Percentiles rank a stretch among this genome's conserved stretches.
Evolutionary conservation across 2,329 filamentous ascomycete species (phyloP).

Genomic region (Periconia sp.): DNA sequence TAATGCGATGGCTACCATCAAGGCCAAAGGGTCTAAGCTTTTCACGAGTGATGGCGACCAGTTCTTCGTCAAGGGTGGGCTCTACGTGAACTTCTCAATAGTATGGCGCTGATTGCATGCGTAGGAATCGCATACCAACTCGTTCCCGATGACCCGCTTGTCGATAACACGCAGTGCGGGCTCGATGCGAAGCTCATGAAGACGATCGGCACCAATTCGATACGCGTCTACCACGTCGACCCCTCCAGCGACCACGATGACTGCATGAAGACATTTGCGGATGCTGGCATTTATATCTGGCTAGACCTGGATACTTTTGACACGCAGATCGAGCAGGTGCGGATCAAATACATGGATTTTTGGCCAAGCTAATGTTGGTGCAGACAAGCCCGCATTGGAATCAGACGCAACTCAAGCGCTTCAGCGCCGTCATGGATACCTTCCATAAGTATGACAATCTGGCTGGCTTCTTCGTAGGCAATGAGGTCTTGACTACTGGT

Average conservation of each 20-base stretch:
- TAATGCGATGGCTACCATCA: slow-evolving; percentile 61
- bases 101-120: slow-evolving; percentile 14
- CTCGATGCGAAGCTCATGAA: slow-evolving; percentile 80
- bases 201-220: slow-evolving; percentile 79
- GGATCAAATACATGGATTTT: slow-evolving; percentile 21
- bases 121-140: slow-evolving; percentile 75
- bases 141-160: slow-evolving; percentile 73
- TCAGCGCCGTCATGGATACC: slow-evolving; percentile 74
- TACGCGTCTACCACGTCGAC: slow-evolving; percentile 89
- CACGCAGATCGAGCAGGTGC: slow-evolving; percentile 70
- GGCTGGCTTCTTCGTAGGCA: slow-evolving; percentile 85
- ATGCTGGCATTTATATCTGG: slow-evolving; percentile 83
- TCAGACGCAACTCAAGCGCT: slow-evolving; percentile 70
- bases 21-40: slow-evolving; percentile 79
- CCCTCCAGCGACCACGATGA: slow-evolving; percentile 71
- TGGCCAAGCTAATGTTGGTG: slow-evolving; percentile 11
- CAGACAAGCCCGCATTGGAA: slow-evolving; percentile 73
- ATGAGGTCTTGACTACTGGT: slow-evolving; percentile 75
- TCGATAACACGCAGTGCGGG: slow-evolving; percentile 76
- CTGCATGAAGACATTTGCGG: slow-evolving; percentile 81
- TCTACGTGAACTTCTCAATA: background rate
- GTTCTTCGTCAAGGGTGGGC: slow-evolving; percentile 80
- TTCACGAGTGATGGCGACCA: slow-evolving; percentile 81
- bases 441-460: slow-evolving; percentile 81
- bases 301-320: slow-evolving; percentile 77